These are phyloP conservation scores for Populus hybrid DNA, from an alignment of 441 rosid genomes.

Conservation along the genomic window DNA sequence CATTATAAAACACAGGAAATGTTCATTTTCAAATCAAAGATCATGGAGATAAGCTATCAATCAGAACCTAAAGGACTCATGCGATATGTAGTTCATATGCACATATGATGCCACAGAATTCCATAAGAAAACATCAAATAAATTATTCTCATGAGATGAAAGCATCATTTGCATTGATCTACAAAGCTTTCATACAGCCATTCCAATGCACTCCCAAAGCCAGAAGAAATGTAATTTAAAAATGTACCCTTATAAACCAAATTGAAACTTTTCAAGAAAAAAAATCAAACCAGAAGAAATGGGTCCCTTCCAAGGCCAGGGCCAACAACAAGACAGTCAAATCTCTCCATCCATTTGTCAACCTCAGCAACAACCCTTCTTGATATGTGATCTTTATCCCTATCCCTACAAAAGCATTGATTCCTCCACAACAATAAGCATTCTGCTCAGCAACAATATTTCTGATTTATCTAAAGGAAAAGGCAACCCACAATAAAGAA, in stretches of 20 bases:
- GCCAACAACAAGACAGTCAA: conserved; percentile 93
- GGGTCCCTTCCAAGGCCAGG: conserved; percentile 99
- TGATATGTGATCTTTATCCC: conserved; percentile 39
- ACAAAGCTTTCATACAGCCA: background rate
- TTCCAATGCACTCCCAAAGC: background rate
- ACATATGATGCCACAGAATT: background rate
- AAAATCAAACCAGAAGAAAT: conserved; percentile 60
- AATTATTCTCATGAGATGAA: background rate
- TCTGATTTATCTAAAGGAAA: background rate
- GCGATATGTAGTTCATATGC: background rate
- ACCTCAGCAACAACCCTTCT: conserved; percentile 68
- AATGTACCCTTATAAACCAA: background rate
- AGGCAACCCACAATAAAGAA: background rate
- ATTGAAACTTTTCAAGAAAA: conserved; percentile 13
- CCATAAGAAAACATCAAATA: background rate
- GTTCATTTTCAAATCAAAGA: background rate
- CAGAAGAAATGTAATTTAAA: background rate
- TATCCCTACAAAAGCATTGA: conserved; percentile 44
- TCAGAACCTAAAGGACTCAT: background rate
- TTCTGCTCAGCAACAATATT: conserved; percentile 2
- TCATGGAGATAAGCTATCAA: background rate
- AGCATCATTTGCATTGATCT: background rate
- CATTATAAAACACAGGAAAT: background rate
- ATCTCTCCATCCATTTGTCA: conserved; percentile 88
- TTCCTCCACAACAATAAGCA: conserved; percentile 12